A percentile compares a stretch with the other conserved stretches of the same genome.
These are phyloP conservation scores for Filobasidium floriforme DNA, from an alignment of 768 basidiomycete species.

Conservation along the genomic window DNA sequence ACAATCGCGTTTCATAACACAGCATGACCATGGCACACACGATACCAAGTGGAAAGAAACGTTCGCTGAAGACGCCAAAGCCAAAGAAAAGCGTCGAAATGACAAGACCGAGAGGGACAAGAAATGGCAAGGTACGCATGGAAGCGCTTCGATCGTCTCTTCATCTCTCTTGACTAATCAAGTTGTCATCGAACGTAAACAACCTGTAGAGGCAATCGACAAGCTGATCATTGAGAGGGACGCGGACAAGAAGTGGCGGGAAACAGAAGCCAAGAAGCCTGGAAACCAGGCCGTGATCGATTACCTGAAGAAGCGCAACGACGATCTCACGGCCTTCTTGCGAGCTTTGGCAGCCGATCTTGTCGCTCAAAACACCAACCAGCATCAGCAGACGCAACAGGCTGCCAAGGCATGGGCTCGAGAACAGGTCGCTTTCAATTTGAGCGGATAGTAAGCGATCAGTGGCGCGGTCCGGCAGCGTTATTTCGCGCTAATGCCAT, in stretches of 20 bases:
- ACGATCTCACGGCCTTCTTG: slow-evolving; percentile 39
- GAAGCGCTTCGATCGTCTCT: background rate
- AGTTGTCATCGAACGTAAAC: background rate
- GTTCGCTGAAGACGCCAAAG: slow-evolving; percentile 32
- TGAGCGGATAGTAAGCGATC: slow-evolving; percentile 39
- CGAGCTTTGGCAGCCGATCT: slow-evolving; percentile 40
- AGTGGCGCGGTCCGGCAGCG: background rate
- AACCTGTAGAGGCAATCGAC: slow-evolving; percentile 34
- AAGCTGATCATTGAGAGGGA: slow-evolving; percentile 36
- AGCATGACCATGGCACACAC: slow-evolving; percentile 29
- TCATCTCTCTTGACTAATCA: background rate
- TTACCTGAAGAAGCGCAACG: slow-evolving; percentile 38
- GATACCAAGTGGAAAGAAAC: slow-evolving; percentile 33
- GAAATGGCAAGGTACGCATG: slow-evolving; percentile 32
- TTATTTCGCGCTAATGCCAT: too few species aligned
- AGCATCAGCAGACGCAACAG: slow-evolving; percentile 38
- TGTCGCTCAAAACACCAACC: slow-evolving; percentile 43
- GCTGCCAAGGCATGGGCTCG: slow-evolving; percentile 36
- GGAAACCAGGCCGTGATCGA: slow-evolving; percentile 41
- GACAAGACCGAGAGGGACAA: slow-evolving; percentile 39
- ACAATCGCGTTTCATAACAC: background rate
- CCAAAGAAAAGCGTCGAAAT: slow-evolving; percentile 36
- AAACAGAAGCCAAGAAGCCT: slow-evolving; percentile 42
- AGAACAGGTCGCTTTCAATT: slow-evolving; percentile 45
- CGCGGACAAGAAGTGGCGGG: slow-evolving; percentile 39